Base-by-base conservation (phyloP, 75 land plant species). In the Pinus albicaulis region DNA sequence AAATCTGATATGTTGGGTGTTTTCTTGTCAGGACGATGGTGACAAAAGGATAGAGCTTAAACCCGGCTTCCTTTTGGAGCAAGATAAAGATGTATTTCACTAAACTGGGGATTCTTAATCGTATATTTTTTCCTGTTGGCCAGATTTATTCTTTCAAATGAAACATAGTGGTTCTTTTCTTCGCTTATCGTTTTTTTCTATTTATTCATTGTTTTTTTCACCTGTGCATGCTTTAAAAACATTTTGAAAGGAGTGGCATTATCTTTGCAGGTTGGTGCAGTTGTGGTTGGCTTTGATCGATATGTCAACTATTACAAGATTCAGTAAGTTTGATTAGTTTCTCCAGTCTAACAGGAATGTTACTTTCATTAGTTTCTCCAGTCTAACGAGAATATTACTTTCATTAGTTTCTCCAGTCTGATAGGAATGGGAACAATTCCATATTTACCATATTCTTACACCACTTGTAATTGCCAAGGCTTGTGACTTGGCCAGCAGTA, bases 231-330 rank as follows among this genome's bases (percentile, higher is more conserved):
- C 26, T 38, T 38, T 14, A 13, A 56, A 28, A 78, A 36, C 19
- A 25, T 15, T 10, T 28, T 53, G 17, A 78, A 56, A 16, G 52
- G 57, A 53, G 15, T 70, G 25, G 0, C 28, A 7, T 16, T 71
- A 24, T 76, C 28, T 73, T 48, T 48, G 65, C 80, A 89, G 91
- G 91, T 90, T 76, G 92, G 91, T 44, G 92, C 92, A 36, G 92
- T 90, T 34, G 88, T 90, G 59, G 92, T 90, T 66, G 92, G 92
- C 17, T 90, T 90, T 74, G 92, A 90, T 74, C 80, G 92, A 63
- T 89, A 90, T 74, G 59, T 90, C 71, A 90, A 90, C 80, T 90
- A 90, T 80, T 90, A 85, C 77, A 90, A 90, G 59, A 72, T 88
- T 14, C 91, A 89, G 91, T 89, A 76, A 81, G 84, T 86, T 19